A percentile compares a stretch with the other conserved stretches of the same genome.
phyloP scores from a whole-genome alignment of 495 filamentous ascomycete species.

The Xylaria bambusicola region DNA sequence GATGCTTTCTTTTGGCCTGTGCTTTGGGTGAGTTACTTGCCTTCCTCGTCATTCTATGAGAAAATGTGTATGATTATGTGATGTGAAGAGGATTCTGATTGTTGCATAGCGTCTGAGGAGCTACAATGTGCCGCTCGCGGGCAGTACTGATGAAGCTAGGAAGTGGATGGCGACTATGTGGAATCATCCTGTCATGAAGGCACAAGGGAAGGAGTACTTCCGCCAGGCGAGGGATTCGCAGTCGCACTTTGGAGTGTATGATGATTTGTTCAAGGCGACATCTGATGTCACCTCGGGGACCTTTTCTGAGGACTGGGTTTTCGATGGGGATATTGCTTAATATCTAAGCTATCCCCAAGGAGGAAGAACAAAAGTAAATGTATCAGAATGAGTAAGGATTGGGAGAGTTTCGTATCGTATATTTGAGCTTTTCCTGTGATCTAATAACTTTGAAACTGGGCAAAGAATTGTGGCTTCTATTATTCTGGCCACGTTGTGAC shows the following conservation, averaged over 20 bases:
- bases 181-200: constrained; percentile 43
- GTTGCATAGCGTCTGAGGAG: constrained; percentile 44
- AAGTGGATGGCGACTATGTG: constrained; percentile 53
- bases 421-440: too few species aligned
- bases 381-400: too few species aligned
- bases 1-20: constrained; percentile 49
- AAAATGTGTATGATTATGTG: too few species aligned
- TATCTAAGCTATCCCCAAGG: too few species aligned
- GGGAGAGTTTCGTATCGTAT: too few species aligned
- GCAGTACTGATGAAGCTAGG: constrained; percentile 40
- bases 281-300: constrained; percentile 37
- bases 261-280: constrained; percentile 42
- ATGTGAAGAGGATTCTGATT: too few species aligned
- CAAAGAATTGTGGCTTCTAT: too few species aligned
- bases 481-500: too few species aligned
- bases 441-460: too few species aligned
- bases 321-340: too few species aligned
- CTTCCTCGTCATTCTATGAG: too few species aligned
- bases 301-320: constrained; percentile 45
- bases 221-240: constrained; percentile 43
- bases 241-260: constrained; percentile 41
- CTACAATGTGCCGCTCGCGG: constrained; percentile 44
- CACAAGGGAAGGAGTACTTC: constrained; percentile 38
- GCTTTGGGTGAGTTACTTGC: constrained; percentile 39
- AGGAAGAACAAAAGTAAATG: too few species aligned